Base-by-base conservation (phyloP, 1,284 basidiomycete genomes). In the Rhizoctonia solani region DNA sequence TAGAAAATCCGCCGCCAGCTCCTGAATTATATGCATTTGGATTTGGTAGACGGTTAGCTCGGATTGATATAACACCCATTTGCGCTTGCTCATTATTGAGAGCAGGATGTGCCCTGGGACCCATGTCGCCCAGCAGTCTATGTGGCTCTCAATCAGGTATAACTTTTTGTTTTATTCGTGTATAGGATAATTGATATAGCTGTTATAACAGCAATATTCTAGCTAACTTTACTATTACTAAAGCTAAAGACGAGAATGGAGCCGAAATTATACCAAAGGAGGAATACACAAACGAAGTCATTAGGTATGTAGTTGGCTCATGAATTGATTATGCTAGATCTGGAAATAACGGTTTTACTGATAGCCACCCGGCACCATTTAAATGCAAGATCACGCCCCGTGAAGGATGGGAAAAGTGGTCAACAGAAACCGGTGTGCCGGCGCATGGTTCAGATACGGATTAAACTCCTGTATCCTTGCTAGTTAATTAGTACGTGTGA, bases 1-100 rank as follows among this genome's bases (percentile, higher is more conserved):
- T 93, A 73, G 85, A 89, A 59, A 79, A 87, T 16, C 85, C 87
- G 73, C 79, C 83, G n/a, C 61, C 61, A 23, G 50, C 53, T 41
- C 61, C 61, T 8, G 41, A 39, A 27, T 27, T 52, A 1, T 53
- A 41, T 41, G 61, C 61, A 19, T 65, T 65, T 54, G 61, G 61
- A 21, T 65, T 42, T 54, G 61, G 61, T 30, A 39, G 61, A 54
- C 32, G 61, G 61, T n/a, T n/a, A n/a, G n/a, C n/a, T n/a, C n/a
- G n/a, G n/a, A 46, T 6, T 46, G 11, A 13, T 23, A 3, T 29
- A n/a, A n/a, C n/a, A n/a, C n/a, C n/a, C n/a, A 25, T 63, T n/a
- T 53, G 14, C 23, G 4, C n/a, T 8, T 39, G 9, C 37, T 25
- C 21, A 27, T 37, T 1, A 6, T 13, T 11, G 21, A 11, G 9